Conservation (phyloP, 768 basidiomycete genomes). For the Hortiboletus flavorubellus region DNA sequence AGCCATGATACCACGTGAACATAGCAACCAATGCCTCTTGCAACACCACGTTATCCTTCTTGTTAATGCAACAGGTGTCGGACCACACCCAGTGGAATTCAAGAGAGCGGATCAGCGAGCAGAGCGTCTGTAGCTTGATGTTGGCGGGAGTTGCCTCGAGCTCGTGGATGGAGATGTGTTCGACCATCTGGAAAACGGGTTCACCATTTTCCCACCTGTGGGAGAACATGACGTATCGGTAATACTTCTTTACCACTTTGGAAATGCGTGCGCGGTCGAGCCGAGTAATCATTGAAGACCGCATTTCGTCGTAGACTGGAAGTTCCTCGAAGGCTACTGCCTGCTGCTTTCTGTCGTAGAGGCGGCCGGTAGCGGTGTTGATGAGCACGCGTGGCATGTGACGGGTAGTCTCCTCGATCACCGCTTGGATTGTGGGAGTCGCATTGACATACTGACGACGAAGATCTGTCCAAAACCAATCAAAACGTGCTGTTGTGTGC, state of each 20-base stretch:
- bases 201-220: conserved; percentile 8
- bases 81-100: conserved; percentile 16
- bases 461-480: neutral
- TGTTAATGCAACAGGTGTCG: conserved; percentile 14
- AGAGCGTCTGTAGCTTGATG: conserved; percentile 10
- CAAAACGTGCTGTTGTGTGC: neutral
- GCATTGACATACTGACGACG: conserved; percentile 1
- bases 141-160: neutral
- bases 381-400: conserved; percentile 7
- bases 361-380: conserved; percentile 1
- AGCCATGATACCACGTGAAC: conserved; percentile 13
- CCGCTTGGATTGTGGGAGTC: neutral
- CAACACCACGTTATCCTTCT: neutral
- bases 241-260: conserved; percentile 3
- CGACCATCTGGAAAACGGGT: conserved; percentile 3
- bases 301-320: conserved; percentile 1
- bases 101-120: neutral
- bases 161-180: conserved; percentile 4
- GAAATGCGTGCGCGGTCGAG: conserved; percentile 2
- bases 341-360: conserved; percentile 10
- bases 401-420: neutral
- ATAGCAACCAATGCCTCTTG: conserved; percentile 17
- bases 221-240: conserved; percentile 11
- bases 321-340: conserved; percentile 2
- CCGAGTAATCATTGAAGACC: conserved; percentile 1